phyloP scores from a whole-genome alignment of 805 yeast species.

The Tetrapisispora pingtungensis region DNA sequence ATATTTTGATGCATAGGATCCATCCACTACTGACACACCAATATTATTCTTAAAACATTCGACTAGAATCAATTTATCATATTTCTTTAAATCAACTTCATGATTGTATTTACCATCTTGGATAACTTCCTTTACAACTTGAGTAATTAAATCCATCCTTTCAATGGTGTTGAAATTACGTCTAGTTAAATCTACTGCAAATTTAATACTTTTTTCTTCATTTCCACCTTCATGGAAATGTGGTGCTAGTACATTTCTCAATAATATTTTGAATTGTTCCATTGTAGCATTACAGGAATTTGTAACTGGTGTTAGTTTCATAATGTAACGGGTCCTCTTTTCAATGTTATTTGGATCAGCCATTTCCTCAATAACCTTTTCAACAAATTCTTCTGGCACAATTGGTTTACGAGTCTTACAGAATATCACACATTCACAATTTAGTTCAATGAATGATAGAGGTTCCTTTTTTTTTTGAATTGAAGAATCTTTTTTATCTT shows the following conservation, averaged over 20 bases:
- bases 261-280: conserved; percentile 55
- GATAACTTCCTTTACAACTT: conserved; percentile 65
- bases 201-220: conserved; percentile 33
- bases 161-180: conserved; percentile 69
- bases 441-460: conserved; percentile 51
- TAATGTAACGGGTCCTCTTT: conserved; percentile 64
- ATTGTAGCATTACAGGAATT: conserved; percentile 61
- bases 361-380: conserved; percentile 52
- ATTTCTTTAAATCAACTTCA: conserved; percentile 67
- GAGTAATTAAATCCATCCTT: conserved; percentile 61
- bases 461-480: conserved; percentile 34
- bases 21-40: conserved; percentile 75
- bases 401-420: conserved; percentile 72
- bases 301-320: conserved; percentile 72
- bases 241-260: conserved; percentile 50
- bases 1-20: conserved; percentile 40
- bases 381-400: conserved; percentile 64
- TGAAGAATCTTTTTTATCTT: conserved; percentile 18
- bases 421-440: conserved; percentile 78
- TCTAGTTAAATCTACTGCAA: conserved; percentile 72
- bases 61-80: conserved; percentile 68
- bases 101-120: conserved; percentile 49
- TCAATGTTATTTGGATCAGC: conserved; percentile 31
- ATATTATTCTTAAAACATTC: conserved; percentile 84
- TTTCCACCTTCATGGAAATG: conserved; percentile 48